A percentile compares a stretch with the other conserved stretches of the same genome.
Conservation (phyloP, 2,329 filamentous ascomycete genomes). For the Sporothrix protearum region DNA sequence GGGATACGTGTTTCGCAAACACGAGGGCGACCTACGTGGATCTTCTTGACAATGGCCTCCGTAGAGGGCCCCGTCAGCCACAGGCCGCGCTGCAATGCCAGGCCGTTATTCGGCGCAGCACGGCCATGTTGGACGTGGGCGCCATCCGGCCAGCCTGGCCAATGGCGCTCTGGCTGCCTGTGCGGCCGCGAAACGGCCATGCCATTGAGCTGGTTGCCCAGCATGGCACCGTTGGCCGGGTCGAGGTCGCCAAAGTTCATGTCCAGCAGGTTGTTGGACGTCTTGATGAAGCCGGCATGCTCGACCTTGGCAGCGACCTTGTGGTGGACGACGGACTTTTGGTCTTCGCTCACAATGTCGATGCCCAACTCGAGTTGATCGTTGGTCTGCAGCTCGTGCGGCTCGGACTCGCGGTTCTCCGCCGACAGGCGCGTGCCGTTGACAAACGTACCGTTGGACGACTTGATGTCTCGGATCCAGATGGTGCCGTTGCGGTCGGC, state of each 20-base stretch:
- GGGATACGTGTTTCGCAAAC: neutral
- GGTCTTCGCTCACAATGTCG: conserved; percentile 97
- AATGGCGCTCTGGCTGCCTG: conserved; percentile 63
- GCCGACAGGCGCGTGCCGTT: conserved; percentile 86
- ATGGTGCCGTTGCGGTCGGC: conserved; percentile 82
- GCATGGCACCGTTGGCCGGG: conserved; percentile 68
- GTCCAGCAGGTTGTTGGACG: conserved; percentile 73
- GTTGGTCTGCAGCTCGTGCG: conserved; percentile 84
- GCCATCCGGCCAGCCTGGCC: conserved; percentile 60
- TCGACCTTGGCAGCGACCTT: conserved; percentile 97
- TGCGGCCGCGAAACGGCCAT: conserved; percentile 67
- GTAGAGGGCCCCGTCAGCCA: conserved; percentile 88
- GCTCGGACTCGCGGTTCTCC: conserved; percentile 94
- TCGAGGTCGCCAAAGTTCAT: conserved; percentile 92
- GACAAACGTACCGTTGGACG: conserved; percentile 97
- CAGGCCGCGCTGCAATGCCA: conserved; percentile 74
- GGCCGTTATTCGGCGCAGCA: conserved; percentile 50
- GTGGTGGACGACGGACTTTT: conserved; percentile 97
- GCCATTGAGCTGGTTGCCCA: conserved; percentile 61
- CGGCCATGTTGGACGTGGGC: conserved; percentile 47
- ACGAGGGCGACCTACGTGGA: conserved; percentile 60
- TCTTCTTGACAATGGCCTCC: conserved; percentile 86
- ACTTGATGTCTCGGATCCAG: conserved; percentile 96
- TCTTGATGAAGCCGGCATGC: conserved; percentile 79
- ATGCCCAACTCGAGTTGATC: conserved; percentile 95